phyloP scores from a whole-genome alignment of 225 moss, liverwort and hornwort genomes.

The Neckera pumila region DNA sequence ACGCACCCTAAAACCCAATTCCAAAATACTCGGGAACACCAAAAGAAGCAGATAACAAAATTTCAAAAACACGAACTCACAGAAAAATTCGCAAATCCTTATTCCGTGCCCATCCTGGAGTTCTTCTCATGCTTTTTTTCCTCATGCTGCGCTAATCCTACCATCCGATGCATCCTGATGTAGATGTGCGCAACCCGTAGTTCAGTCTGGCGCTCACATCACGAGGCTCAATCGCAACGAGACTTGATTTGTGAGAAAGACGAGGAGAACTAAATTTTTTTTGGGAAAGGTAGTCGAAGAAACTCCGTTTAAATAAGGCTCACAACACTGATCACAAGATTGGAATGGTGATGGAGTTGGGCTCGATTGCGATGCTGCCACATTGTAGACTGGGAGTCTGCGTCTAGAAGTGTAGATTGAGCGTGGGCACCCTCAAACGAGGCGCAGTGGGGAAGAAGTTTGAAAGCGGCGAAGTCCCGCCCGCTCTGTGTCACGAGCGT shows the following conservation, averaged over 20 bases:
- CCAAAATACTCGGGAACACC: neutral
- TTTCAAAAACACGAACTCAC: neutral
- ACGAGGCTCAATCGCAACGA: neutral
- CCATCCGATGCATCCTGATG: neutral
- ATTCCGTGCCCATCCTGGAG: neutral
- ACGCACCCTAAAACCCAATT: neutral
- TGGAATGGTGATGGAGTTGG: neutral
- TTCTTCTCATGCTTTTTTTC: neutral
- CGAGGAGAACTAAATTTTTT: too few species aligned
- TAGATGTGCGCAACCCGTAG: neutral
- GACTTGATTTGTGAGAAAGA: neutral
- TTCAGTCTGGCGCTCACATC: neutral
- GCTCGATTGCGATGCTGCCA: neutral
- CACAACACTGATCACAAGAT: neutral
- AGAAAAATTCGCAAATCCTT: neutral
- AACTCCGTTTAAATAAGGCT: too few species aligned
- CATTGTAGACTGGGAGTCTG: neutral
- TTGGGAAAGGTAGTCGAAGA: neutral
- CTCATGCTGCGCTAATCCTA: neutral
- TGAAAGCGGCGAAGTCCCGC: constrained; percentile 17
- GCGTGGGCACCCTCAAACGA: neutral
- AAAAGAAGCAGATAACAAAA: neutral
- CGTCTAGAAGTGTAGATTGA: neutral
- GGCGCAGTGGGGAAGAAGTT: neutral
- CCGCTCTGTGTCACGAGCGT: neutral